Base-by-base conservation (phyloP, 768 basidiomycete genomes). In the Serpula lacrymans region DNA sequence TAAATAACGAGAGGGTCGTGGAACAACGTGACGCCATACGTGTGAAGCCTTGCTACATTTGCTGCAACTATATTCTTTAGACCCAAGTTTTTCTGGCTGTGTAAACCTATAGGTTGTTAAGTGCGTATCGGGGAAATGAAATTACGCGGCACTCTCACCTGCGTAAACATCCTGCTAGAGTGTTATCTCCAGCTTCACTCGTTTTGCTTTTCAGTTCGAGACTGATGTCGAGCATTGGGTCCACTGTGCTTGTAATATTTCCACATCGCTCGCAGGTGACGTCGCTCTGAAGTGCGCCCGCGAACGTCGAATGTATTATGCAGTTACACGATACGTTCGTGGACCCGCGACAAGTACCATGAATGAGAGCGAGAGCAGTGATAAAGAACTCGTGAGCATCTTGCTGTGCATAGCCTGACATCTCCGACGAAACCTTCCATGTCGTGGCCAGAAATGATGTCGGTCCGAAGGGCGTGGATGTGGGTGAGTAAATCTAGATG, bases 371-470 rank as follows among this genome's bases (percentile, higher is more conserved):
- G 18, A 97, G 69, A 0, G 82, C 77, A 13, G 83, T 74, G 21
- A 90, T 88, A 60, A 90, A 88, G 56, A 82, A 86, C 59, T 90
- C 85, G 69, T 94, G 91, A 2, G 91, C 89, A 46, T 97, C 94
- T 55, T 95, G 95, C 59, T 98, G 95, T 0, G 89, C 81, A 54
- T 97, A 91, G 2, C 93, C 94, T 4, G 90, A 80, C 20, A 97
- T 70, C 46, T 95, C 91, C 0, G 83, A 64, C 0, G 85, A 82
- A 4, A 70, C 65, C 46, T 73, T 75, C 94, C 93, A 97, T 24
- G 85, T 88, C 20, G 86, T 82, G 11, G 82, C 72, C 6, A 98
- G 74, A 57, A 97, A 85, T 3, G 81, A 80, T 2, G 83, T 78
- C 0, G 95, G 94, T 0, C 88, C 92, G 50, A 80, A 85, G 0